Conservation (phyloP, 2,329 filamentous ascomycete genomes). For the Ceratocystis alfenasii region DNA sequence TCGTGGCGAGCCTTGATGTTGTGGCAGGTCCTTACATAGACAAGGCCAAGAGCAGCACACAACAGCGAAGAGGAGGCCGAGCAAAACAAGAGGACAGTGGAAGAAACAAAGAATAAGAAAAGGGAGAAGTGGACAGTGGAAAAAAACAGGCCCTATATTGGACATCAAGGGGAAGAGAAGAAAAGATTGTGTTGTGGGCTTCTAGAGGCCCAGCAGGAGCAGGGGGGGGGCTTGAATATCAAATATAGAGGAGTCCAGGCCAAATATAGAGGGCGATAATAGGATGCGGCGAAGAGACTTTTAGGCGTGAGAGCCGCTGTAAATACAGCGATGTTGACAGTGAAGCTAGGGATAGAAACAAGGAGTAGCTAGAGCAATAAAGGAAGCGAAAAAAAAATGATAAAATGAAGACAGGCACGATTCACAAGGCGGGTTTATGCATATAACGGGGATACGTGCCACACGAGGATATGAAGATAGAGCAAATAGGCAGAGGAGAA, state of each 20-base stretch:
- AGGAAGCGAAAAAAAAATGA: neutral
- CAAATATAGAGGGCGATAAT: conserved; percentile 1
- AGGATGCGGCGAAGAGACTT: neutral
- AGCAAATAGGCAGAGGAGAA: neutral
- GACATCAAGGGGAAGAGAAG: neutral
- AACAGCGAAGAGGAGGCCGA: neutral
- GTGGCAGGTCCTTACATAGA: neutral
- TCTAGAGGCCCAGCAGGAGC: neutral
- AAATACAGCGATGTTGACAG: neutral
- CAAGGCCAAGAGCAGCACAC: neutral
- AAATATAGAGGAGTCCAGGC: neutral
- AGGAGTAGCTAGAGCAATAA: neutral
- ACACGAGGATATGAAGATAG: conserved; percentile 5
- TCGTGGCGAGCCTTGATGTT: neutral
- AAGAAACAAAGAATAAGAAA: neutral
- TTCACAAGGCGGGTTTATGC: neutral
- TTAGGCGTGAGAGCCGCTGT: neutral
- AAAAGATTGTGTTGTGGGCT: neutral
- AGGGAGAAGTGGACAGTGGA: neutral
- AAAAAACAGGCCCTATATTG: conserved; percentile 4
- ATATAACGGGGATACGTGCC: neutral
- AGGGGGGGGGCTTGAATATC: neutral
- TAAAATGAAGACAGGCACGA: neutral
- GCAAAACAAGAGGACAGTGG: neutral
- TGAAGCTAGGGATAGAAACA: too few relatives aligned